These are phyloP conservation scores for Colletotrichum echinochloae DNA, from an alignment of 2,329 filamentous ascomycete species.

Conservation along the genomic window DNA sequence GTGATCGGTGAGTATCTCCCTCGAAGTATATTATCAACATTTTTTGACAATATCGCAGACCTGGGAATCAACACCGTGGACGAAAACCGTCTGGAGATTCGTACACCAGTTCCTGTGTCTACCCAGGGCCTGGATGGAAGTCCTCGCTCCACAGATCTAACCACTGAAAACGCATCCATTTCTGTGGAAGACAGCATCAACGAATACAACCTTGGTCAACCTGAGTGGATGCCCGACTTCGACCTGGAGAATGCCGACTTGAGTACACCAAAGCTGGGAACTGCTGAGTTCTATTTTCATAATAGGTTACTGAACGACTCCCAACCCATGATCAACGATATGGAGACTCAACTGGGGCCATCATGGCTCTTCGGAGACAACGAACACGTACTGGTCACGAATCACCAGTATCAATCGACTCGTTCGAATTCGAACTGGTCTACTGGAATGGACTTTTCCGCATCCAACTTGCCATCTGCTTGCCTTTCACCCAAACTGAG, in stretches of 20 bases:
- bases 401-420: neutral
- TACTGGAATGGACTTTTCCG: too few relatives aligned
- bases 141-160: neutral
- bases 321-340: neutral
- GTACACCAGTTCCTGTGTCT: neutral
- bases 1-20: neutral
- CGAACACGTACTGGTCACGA: fast-evolving
- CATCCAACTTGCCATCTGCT: too few relatives aligned
- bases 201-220: neutral
- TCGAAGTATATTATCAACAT: fast-evolving
- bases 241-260: neutral
- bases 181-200: neutral
- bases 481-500: too few relatives aligned
- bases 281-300: neutral
- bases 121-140: neutral
- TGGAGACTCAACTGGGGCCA: neutral
- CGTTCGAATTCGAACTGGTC: too few relatives aligned
- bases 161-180: neutral
- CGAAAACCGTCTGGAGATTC: neutral
- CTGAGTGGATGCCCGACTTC: neutral
- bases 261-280: neutral
- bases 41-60: neutral
- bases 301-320: neutral
- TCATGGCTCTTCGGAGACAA: neutral
- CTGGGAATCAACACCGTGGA: neutral